A percentile compares a stretch with the other conserved stretches of the same genome.
phyloP scores from a whole-genome alignment of 345 rosid species.

The Chamaenerion angustifolium region DNA sequence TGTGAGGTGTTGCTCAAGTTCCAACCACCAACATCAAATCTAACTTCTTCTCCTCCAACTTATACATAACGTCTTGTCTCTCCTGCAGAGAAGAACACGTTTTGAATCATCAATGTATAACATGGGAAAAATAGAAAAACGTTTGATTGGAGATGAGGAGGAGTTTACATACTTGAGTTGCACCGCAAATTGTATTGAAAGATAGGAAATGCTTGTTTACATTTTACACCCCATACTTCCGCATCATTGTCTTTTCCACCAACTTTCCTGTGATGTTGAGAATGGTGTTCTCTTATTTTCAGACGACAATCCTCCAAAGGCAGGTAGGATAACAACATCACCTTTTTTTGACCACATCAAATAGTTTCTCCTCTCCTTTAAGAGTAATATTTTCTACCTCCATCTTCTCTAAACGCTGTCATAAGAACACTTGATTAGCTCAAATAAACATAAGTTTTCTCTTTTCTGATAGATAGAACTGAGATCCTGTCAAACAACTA shows the following conservation, averaged over 20 bases:
- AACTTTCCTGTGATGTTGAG: constrained; percentile 46
- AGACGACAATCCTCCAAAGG: constrained; percentile 44
- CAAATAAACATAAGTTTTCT: background rate
- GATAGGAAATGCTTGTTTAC: no score
- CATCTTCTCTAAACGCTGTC: constrained; percentile 84
- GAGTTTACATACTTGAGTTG: no score
- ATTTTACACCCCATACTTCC: no score
- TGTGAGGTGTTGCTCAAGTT: constrained; percentile 99
- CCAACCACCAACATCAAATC: constrained; percentile 98
- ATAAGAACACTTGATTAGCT: constrained; percentile 5
- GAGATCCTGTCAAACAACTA: no score
- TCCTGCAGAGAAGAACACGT: no score
- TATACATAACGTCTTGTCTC: constrained; percentile 92
- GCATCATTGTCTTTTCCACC: constrained; percentile 64
- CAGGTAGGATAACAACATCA: constrained; percentile 88
- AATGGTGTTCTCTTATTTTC: constrained; percentile 1
- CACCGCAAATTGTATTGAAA: no score
- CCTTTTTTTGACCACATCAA: constrained; percentile 63
- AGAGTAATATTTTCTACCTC: constrained; percentile 53
- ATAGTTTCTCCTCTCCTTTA: constrained; percentile 56
- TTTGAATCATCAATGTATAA: no score
- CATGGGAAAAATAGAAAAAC: no score
- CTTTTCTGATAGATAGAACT: background rate
- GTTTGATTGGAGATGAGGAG: no score
- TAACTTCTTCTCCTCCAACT: constrained; percentile 70